Evolutionary conservation across 148 eudicot genomes (phyloP).

Genomic region (Nepenthes gracilis): DNA sequence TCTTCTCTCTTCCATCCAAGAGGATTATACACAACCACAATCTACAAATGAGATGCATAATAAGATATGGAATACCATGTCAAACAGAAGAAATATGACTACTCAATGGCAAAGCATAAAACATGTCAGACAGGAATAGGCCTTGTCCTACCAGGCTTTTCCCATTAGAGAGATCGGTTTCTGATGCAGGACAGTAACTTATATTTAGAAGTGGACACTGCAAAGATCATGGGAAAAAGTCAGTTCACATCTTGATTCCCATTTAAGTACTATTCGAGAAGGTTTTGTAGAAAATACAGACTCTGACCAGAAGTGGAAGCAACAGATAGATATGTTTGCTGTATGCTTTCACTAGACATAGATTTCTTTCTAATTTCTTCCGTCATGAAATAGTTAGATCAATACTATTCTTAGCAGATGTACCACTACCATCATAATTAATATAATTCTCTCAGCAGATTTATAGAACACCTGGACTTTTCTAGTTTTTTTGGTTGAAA

Average conservation of each 20-base stretch:
- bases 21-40: conserved; percentile 73
- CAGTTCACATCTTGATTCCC: not conserved
- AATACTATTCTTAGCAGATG: too few relatives aligned
- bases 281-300: too few relatives aligned
- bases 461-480: too few relatives aligned
- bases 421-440: too few relatives aligned
- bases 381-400: too few relatives aligned
- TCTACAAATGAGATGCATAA: conserved; percentile 24
- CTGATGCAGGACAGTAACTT: conserved; percentile 85
- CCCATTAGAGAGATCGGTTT: conserved; percentile 56
- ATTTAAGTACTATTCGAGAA: conserved; percentile 4
- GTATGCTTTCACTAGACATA: too few relatives aligned
- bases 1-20: conserved; percentile 86
- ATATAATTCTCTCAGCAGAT: too few relatives aligned
- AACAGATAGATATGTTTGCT: too few relatives aligned
- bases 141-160: conserved; percentile 52
- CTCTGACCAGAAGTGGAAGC: too few relatives aligned
- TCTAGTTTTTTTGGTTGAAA: too few relatives aligned
- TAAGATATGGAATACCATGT: conserved; percentile 1
- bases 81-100: not conserved
- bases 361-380: too few relatives aligned
- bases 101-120: not conserved
- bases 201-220: conserved; percentile 95
- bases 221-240: conserved; percentile 9
- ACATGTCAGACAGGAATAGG: conserved; percentile 1